Evolutionary conservation across 2,329 filamentous ascomycete species (phyloP), one percentile per base, ranked within the genome.

Genomic region (Eutypella sp.): DNA sequence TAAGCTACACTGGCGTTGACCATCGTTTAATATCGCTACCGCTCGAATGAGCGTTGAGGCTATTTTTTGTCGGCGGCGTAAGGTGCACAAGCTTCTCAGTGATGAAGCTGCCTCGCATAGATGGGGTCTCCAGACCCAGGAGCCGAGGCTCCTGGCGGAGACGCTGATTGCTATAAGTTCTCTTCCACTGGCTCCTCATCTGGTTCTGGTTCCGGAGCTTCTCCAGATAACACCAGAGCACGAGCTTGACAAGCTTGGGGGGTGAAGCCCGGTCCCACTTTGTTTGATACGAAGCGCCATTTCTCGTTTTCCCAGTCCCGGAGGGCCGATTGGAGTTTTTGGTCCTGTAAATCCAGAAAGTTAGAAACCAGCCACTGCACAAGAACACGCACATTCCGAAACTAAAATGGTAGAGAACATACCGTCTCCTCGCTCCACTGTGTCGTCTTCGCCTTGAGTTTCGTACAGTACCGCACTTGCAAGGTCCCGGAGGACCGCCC

Each of bases 391-490:
- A 33, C 16, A 5, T 16, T 46, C 20, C 37, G 27, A n/a, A 13
- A 41, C 45, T 20, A 39, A 40, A 40, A 31, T 31, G 18, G 40
- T 16, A 36, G 31, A n/a, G 20, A 49, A 65, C 84, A 71, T 75
- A 96, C 91, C 74, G 88, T 93, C 62, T 96, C 90, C 54, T 95
- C 89, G 42, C 87, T 95, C 91, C 91, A 96, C 59, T 89, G 82
- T 11, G 88, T 95, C 33, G 87, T 91, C 72, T 96, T 96, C 13
- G 89, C 90, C 70, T 95, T 96, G 43, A 96, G 73, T 69, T 95
- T 96, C 37, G 90, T 96, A 64, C 91, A 96, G 65, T 96, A 96
- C 29, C 91, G 84, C 45, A 96, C 91, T 67, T 96, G 91, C 50
- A 96, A 70, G 24, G 91, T 96, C 16, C 91, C 91, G 39, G 88